Evolutionary conservation across 805 yeast genomes (phyloP).

Genomic region (Diddensiella transvaalensis): DNA sequence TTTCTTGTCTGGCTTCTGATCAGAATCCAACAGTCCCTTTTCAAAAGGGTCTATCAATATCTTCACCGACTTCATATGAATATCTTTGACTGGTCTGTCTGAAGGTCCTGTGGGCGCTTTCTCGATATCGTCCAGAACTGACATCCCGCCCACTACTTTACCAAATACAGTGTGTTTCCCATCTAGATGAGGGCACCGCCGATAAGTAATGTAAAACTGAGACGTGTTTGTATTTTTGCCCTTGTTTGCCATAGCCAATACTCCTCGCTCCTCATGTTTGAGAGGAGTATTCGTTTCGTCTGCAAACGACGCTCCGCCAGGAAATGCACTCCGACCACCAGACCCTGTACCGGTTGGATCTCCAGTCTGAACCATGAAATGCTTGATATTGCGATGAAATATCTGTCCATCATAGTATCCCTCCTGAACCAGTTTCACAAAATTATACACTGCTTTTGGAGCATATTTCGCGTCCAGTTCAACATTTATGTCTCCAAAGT

Average conservation of each 20-base stretch:
- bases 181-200: conserved; percentile 66
- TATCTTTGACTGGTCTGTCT: conserved; percentile 44
- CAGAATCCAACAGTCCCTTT: conserved; percentile 7
- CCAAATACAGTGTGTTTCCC: conserved; percentile 82
- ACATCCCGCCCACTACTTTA: conserved; percentile 40
- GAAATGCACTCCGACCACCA: conserved; percentile 49
- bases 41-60: conserved; percentile 24
- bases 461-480: conserved; percentile 27
- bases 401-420: conserved; percentile 33
- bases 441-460: conserved; percentile 31
- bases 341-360: conserved; percentile 36
- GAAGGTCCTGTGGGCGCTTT: conserved; percentile 43
- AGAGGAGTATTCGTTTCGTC: conserved; percentile 39
- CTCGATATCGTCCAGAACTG: conserved; percentile 56
- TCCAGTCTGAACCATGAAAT: conserved; percentile 36
- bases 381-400: conserved; percentile 32
- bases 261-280: conserved; percentile 75
- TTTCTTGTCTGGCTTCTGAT: conserved; percentile 2
- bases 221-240: conserved; percentile 93
- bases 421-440: conserved; percentile 28
- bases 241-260: conserved; percentile 86
- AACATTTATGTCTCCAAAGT: conserved; percentile 24
- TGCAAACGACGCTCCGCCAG: conserved; percentile 27
- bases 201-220: conserved; percentile 81
- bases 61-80: conserved; percentile 35